Evolutionary conservation across 345 rosid genomes (phyloP), one percentile per base, ranked within the genome.

Genomic region (Brassica incana): DNA sequence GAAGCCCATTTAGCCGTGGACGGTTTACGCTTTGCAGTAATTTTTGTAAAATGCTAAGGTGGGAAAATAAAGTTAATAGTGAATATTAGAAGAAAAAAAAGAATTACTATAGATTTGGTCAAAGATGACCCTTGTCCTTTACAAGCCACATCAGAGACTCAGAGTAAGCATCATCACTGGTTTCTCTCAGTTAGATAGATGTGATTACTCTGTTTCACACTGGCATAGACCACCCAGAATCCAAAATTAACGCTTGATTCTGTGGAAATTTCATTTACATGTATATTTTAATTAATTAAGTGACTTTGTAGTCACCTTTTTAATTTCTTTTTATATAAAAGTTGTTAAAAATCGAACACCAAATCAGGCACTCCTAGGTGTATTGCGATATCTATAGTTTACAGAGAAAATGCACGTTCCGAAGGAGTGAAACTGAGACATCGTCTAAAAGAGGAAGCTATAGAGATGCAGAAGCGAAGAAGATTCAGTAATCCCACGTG

Each of bases 361-460:
- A 43, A 43, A 43, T 43, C 12, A 11, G 52, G 50, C 12, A 43
- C 52, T 43, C 52, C 4, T 43, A 43, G n/a, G 11, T 43, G 52
- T 43, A 43, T 8, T 40, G 12, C 9, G 48, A 40, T 38, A 38
- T 38, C 45, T 2, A 7, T 43, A 43, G 50, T 43, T 43, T 10
- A 10, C 50, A 43, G 64, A 43, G 64, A 70, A 69, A 71, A 65
- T 40, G 67, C 36, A 78, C 72, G 72, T 72, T 72, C 63, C 72
- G 66, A 78, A 72, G 62, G 62, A 64, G 48, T 63, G 66, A 71
- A 78, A 78, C 60, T 71, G 71, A 71, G 59, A 54, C 66, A 71
- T 70, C 25, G 14, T 65, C 77, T 67, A 66, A 56, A 72, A 78
- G 82, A 65, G 77, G 82, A 73, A 73, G 72, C 68, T 8, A 66